A percentile compares a stretch with the other conserved stretches of the same genome.
These are phyloP conservation scores for Maudiozyma saulgeensis DNA, from an alignment of 805 yeast genomes.

Conservation along the genomic window DNA sequence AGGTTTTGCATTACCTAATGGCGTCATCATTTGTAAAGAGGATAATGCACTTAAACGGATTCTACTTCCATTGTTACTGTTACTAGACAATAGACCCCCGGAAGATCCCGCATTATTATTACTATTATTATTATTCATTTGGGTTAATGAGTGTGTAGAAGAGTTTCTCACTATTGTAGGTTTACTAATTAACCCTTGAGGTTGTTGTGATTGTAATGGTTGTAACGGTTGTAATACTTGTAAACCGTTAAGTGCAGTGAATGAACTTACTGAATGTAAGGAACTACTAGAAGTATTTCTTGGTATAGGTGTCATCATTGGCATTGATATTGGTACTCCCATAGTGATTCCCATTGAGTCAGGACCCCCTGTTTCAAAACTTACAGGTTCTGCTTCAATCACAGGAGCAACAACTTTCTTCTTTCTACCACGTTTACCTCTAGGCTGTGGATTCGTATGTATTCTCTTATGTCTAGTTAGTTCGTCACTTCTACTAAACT, in stretches of 20 bases:
- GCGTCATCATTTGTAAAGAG: constrained; percentile 57
- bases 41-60: constrained; percentile 32
- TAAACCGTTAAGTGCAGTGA: not conserved
- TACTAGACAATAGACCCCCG: not conserved
- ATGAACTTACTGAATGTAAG: not conserved
- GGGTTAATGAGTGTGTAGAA: constrained; percentile 1
- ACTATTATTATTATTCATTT: not conserved
- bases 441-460: constrained; percentile 61
- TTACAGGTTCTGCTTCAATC: not conserved
- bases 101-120: not conserved
- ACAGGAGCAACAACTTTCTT: constrained; percentile 22
- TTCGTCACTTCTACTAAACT: constrained; percentile 64
- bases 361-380: not conserved
- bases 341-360: not conserved
- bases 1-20: constrained; percentile 24
- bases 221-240: not conserved
- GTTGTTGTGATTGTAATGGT: not conserved
- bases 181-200: constrained; percentile 1
- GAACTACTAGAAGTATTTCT: not conserved
- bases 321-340: not conserved
- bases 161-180: constrained; percentile 1
- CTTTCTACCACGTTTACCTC: constrained; percentile 44
- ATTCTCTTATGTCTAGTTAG: constrained; percentile 64
- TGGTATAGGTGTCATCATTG: not conserved
- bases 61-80: constrained; percentile 12